Conservation (phyloP, 176 grass and related monocot species). For the Saccharum officinarum region DNA sequence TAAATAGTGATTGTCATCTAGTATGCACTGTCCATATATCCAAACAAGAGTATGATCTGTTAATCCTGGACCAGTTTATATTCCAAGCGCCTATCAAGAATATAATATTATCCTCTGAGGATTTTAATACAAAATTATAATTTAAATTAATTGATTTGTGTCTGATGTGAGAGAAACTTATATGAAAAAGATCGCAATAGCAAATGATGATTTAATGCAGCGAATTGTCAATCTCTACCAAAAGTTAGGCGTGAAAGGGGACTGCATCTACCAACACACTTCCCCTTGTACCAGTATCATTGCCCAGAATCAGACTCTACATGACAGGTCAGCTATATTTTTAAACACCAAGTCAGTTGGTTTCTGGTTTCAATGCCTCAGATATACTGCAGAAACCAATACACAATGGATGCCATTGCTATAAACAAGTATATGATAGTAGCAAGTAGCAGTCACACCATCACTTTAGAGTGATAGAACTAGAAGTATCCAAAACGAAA, state of each 20-base stretch:
- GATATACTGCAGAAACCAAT: constrained; percentile 8
- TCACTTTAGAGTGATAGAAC: background rate
- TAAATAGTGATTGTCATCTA: background rate
- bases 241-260: constrained; percentile 8
- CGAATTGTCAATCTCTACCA: background rate
- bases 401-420: constrained; percentile 6
- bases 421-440: background rate
- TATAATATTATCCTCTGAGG: background rate
- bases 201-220: background rate
- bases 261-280: background rate
- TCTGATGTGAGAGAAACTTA: background rate
- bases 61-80: constrained; percentile 11
- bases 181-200: background rate
- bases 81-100: background rate
- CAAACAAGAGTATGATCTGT: background rate
- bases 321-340: background rate
- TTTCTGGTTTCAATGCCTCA: background rate
- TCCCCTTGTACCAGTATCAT: background rate
- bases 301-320: background rate
- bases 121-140: no score
- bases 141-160: background rate
- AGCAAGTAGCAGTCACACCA: background rate
- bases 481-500: background rate
- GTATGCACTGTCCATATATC: background rate
- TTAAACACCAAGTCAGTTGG: background rate